Conservation (phyloP, 2,329 filamentous ascomycete genomes). For the Xylariaceae sp. region DNA sequence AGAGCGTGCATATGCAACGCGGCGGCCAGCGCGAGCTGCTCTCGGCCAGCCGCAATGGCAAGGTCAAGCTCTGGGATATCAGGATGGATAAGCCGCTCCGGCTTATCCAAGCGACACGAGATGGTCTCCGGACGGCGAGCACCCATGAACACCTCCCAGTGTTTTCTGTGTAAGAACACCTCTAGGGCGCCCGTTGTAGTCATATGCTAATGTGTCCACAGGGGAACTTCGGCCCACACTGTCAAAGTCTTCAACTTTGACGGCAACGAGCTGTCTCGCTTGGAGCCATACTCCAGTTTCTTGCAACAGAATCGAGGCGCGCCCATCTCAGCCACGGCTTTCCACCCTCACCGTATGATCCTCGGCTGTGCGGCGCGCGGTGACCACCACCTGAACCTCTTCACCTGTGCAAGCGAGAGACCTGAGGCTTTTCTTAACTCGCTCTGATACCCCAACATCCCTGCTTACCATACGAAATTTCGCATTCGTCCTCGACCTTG, state of each 20-base stretch:
- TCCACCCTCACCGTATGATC: conserved; percentile 91
- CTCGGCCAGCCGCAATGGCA: conserved; percentile 84
- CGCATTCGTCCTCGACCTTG: too few species aligned
- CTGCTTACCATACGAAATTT: too few species aligned
- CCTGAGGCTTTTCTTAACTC: conserved; percentile 19
- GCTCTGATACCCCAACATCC: too few species aligned
- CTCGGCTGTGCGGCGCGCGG: conserved; percentile 80
- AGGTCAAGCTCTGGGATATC: conserved; percentile 94
- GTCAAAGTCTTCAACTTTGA: conserved; percentile 92
- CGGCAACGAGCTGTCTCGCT: conserved; percentile 67
- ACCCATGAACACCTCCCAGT: conserved; percentile 96
- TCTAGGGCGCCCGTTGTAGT: background rate
- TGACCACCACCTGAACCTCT: conserved; percentile 86
- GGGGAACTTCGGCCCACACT: conserved; percentile 78
- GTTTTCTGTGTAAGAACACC: conserved; percentile 71
- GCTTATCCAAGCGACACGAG: conserved; percentile 65
- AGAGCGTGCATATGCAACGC: conserved; percentile 92
- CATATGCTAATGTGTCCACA: conserved; percentile 32
- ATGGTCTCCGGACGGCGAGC: conserved; percentile 75
- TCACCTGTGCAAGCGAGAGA: conserved; percentile 56
- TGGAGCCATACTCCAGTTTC: conserved; percentile 88
- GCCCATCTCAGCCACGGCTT: conserved; percentile 82
- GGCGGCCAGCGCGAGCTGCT: conserved; percentile 88
- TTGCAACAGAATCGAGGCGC: conserved; percentile 71
- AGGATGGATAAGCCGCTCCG: conserved; percentile 73